A percentile compares a stretch with the other conserved stretches of the same genome.
Evolutionary conservation across 2,329 filamentous ascomycete genomes (phyloP).

Genomic region (Cercospora beticola): DNA sequence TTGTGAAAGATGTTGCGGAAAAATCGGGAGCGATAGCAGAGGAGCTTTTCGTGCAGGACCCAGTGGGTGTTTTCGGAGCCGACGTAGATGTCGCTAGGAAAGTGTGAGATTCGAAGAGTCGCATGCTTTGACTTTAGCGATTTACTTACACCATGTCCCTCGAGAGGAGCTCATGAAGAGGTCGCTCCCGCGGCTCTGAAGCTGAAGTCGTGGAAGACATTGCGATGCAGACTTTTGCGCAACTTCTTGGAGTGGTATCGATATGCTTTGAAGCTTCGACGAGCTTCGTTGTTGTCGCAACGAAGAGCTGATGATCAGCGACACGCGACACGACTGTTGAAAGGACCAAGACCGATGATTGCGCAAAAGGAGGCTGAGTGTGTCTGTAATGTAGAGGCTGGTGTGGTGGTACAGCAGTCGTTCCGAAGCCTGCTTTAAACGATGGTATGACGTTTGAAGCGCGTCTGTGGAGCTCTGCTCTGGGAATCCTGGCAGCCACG

Average conservation of each 20-base stretch:
- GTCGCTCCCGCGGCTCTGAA: conserved; percentile 38
- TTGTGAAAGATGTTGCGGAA: conserved; percentile 53
- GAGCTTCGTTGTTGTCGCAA: conserved; percentile 4
- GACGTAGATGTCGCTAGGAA: conserved; percentile 52
- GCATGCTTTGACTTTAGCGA: neutral
- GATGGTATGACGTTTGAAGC: conserved; percentile 12
- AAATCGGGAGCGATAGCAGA: conserved; percentile 55
- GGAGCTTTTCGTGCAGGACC: conserved; percentile 57
- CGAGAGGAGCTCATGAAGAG: conserved; percentile 53
- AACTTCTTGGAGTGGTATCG: neutral
- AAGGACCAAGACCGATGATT: neutral
- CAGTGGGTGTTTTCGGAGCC: conserved; percentile 55
- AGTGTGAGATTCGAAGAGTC: neutral
- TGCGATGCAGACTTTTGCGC: neutral
- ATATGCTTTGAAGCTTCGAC: neutral
- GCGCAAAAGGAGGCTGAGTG: conserved; percentile 2
- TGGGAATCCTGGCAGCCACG: conserved; percentile 8
- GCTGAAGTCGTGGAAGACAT: conserved; percentile 20
- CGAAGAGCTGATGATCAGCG: neutral
- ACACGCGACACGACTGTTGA: neutral
- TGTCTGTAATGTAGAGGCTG: conserved; percentile 19
- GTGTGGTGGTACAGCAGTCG: conserved; percentile 9
- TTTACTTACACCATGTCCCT: conserved; percentile 44
- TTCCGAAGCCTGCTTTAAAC: conserved; percentile 15
- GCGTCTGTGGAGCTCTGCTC: conserved; percentile 12